These are phyloP conservation scores for Candida ovalis DNA, from an alignment of 805 yeast genomes.

Conservation along the genomic window DNA sequence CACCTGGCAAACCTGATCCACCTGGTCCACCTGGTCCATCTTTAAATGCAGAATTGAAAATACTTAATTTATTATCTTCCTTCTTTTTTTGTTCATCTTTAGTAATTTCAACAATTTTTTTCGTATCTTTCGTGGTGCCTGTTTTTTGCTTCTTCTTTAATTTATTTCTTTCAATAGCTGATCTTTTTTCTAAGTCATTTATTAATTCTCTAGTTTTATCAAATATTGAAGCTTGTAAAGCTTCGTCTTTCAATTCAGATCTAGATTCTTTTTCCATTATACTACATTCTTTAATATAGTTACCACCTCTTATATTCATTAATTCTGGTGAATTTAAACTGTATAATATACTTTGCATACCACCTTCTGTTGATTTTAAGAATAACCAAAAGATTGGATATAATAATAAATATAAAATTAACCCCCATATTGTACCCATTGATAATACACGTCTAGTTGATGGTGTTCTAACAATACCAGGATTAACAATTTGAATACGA, in stretches of 20 bases:
- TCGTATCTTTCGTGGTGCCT: too few species aligned
- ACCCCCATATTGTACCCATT: constrained; percentile 62
- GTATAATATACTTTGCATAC: constrained; percentile 73
- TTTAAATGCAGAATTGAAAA: constrained; percentile 24
- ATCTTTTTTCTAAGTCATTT: constrained; percentile 58
- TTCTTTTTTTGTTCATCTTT: constrained; percentile 2
- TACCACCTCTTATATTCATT: constrained; percentile 57
- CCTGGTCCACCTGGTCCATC: constrained; percentile 2
- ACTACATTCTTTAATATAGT: constrained; percentile 70
- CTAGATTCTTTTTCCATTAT: constrained; percentile 49
- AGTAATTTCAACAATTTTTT: constrained; percentile 1
- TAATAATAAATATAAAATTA: constrained; percentile 58
- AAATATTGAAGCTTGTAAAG: constrained; percentile 56
- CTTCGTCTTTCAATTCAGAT: constrained; percentile 56
- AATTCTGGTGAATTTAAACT: constrained; percentile 72
- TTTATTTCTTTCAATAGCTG: constrained; percentile 63
- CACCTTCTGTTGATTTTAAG: constrained; percentile 70
- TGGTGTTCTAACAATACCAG: constrained; percentile 89
- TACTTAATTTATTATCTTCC: constrained; percentile 13
- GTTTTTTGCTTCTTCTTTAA: constrained; percentile 6
- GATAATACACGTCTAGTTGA: constrained; percentile 75
- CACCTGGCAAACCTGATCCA: background rate
- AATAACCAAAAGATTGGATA: constrained; percentile 85
- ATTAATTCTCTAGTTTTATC: constrained; percentile 59
- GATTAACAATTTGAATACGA: constrained; percentile 74